Evolutionary conservation across 2,329 filamentous ascomycete species (phyloP).

Genomic region (Xylaria sp.): DNA sequence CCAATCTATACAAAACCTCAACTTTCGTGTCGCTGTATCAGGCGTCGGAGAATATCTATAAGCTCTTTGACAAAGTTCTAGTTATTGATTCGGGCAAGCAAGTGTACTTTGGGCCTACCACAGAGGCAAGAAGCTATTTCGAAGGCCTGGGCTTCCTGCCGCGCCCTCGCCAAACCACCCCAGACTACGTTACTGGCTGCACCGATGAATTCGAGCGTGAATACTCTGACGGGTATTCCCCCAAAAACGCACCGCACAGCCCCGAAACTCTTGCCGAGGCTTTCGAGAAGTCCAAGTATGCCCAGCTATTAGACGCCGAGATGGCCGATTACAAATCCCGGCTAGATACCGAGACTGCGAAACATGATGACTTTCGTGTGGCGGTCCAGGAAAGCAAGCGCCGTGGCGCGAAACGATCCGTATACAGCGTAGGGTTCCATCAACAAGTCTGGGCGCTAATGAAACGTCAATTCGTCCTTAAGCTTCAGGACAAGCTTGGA

Average conservation of each 20-base stretch:
- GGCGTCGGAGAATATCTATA: constrained; percentile 81
- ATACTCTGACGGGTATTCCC: constrained; percentile 70
- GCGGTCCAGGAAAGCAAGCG: constrained; percentile 82
- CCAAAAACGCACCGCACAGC: constrained; percentile 70
- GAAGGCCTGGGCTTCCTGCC: constrained; percentile 76
- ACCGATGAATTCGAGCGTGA: constrained; percentile 84
- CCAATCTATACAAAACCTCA: constrained; percentile 81
- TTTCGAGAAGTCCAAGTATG: constrained; percentile 69
- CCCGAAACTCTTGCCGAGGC: constrained; percentile 71
- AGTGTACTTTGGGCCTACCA: constrained; percentile 74
- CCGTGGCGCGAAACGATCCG: constrained; percentile 73
- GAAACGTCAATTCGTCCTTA: constrained; percentile 83
- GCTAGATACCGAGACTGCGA: constrained; percentile 67
- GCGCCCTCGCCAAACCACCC: constrained; percentile 78
- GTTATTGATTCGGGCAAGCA: constrained; percentile 78
- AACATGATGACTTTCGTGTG: constrained; percentile 75
- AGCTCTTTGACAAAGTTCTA: constrained; percentile 81
- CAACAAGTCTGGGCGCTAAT: constrained; percentile 83
- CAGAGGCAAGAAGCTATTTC: constrained; percentile 74
- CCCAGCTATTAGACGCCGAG: constrained; percentile 63
- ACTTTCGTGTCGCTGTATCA: constrained; percentile 89
- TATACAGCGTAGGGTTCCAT: constrained; percentile 84
- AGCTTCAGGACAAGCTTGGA: constrained; percentile 85
- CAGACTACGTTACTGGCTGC: constrained; percentile 81
- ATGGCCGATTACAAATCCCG: constrained; percentile 72